Evolutionary conservation across 139 green algal genomes (phyloP).

Genomic region (Ettlia oleoabundans): DNA sequence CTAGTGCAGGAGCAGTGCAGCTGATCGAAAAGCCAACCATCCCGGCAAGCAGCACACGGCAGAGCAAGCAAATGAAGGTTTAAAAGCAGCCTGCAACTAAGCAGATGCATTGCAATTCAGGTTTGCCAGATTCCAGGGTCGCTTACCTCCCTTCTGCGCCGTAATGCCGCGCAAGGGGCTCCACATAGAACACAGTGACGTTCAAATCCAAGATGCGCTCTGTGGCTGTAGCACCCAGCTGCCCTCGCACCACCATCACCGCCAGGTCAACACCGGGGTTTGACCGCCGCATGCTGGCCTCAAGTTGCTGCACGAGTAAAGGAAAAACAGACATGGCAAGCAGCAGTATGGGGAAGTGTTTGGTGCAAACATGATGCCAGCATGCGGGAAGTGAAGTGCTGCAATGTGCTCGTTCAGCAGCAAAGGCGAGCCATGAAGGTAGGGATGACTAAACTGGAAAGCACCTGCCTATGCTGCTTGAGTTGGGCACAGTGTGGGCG

Average conservation of each 20-base stretch:
- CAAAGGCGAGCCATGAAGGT: not conserved
- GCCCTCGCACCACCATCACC: conserved; percentile 29
- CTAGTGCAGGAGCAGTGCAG: too few relatives aligned
- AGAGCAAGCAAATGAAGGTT: not conserved
- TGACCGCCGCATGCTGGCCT: conserved; percentile 3
- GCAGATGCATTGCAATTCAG: too few relatives aligned
- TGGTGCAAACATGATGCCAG: too few relatives aligned
- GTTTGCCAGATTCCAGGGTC: too few relatives aligned
- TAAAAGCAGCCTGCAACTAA: too few relatives aligned
- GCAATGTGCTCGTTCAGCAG: not conserved
- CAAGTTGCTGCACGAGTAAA: conserved; percentile 19
- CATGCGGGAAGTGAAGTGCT: too few relatives aligned
- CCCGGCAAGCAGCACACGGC: not conserved
- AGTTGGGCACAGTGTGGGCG: too few relatives aligned
- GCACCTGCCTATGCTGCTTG: too few relatives aligned
- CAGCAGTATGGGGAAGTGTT: too few relatives aligned
- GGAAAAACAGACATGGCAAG: too few relatives aligned
- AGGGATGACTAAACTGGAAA: too few relatives aligned
- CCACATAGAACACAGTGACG: conserved; percentile 13
- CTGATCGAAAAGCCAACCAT: too few relatives aligned
- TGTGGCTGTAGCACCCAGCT: conserved; percentile 25
- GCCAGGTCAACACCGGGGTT: conserved; percentile 27
- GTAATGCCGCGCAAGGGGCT: not conserved
- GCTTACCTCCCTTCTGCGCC: not conserved
- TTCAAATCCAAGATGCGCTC: not conserved